Evolutionary conservation across 129 eudicot genomes (phyloP), one percentile per base, ranked within the genome.

Genomic region (Glebionis coronaria): DNA sequence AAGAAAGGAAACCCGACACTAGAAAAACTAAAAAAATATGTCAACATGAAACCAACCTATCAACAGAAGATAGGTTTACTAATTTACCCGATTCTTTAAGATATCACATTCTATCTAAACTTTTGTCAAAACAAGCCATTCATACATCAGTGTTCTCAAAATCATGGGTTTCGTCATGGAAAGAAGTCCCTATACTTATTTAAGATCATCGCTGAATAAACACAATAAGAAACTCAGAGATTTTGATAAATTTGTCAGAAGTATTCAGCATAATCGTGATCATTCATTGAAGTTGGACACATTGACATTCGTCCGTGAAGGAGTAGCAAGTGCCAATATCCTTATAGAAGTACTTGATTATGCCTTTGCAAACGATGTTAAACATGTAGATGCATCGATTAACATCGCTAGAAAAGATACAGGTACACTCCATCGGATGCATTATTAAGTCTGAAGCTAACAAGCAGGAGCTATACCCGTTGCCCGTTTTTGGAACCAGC

Each of bases 401-500:
- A 3, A 19, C 0, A 14, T 2, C 18, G 20, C 9, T n/a, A n/a
- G n/a, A 38, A 35, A 38, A 25, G 16, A n/a, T 1, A 12, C n/a
- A 12, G n/a, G n/a, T n/a, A n/a, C n/a, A n/a, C 52, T 9, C 18
- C 68, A 1, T 59, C 42, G 0, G 52, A 71, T 18, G 18, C 76
- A 0, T 49, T 71, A 23, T 29, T 21, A 19, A 50, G 52, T 52
- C 42, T 71, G 11, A 50, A 13, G 14, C n/a, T 49, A 9, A 7
- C 1, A 14, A 47, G 50, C 4, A 0, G 0, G 14, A 12, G 9
- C 9, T 7, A 10, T 3, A 31, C 51, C n/a, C n/a, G 25, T 4
- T 71, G 62, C 65, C 21, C 44, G 27, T 49, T 71, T 29, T 21
- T 59, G 15, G 62, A 19, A 2, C 72, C 31, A 12, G 35, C 20